phyloP scores from a whole-genome alignment of 495 filamentous ascomycete species.

The Bombardia bombarda region DNA sequence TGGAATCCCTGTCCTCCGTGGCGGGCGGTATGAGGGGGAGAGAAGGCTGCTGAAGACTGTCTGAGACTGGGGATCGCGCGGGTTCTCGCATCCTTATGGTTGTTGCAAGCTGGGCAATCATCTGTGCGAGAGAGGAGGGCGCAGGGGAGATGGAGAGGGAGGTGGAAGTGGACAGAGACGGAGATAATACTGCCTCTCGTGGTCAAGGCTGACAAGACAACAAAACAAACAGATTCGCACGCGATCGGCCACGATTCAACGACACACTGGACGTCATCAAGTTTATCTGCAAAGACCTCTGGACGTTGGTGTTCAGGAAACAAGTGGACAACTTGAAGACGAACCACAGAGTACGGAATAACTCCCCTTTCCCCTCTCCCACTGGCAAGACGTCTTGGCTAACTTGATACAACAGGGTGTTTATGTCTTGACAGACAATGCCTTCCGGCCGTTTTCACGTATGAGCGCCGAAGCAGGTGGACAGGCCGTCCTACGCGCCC shows the following conservation, averaged over 20 bases:
- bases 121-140: too few species aligned
- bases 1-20: not conserved
- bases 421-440: conserved; percentile 91
- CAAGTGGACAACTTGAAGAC: conserved; percentile 98
- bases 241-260: conserved; percentile 76
- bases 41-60: not conserved
- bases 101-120: too few species aligned
- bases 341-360: conserved; percentile 68
- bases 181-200: too few species aligned
- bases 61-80: not conserved
- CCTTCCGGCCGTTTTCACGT: conserved; percentile 77
- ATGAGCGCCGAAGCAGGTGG: conserved; percentile 75
- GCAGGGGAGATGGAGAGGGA: too few species aligned
- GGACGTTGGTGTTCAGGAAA: conserved; percentile 89
- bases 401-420: conserved; percentile 54
- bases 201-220: too few species aligned
- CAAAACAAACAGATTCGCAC: conserved; percentile 87
- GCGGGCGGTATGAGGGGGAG: too few species aligned
- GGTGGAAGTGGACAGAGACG: too few species aligned
- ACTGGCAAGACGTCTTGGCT: not conserved
- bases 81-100: too few species aligned
- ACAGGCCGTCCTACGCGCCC: conserved; percentile 62
- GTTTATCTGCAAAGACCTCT: conserved; percentile 96
- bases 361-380: not conserved
- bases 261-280: conserved; percentile 91